Percentiles rank a stretch among this genome's conserved stretches.
Evolutionary conservation across 768 basidiomycete genomes (phyloP).

Genomic region (Kwoniella botswanensis): DNA sequence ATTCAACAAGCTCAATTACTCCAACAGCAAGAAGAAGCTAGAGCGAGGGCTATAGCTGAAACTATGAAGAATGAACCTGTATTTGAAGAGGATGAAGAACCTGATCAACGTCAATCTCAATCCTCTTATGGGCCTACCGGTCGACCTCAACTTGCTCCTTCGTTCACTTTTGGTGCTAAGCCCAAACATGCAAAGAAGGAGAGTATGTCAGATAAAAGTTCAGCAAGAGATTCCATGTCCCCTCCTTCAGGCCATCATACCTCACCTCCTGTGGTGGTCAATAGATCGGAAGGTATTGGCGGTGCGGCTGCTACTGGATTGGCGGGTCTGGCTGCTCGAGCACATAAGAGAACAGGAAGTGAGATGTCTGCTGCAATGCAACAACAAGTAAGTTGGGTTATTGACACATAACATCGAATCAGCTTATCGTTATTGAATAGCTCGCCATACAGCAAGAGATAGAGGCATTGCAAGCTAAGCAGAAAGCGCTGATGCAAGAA

Average conservation of each 20-base stretch:
- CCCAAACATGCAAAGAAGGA: slow-evolving; percentile 58
- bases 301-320: slow-evolving; percentile 55
- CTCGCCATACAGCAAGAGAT: slow-evolving; percentile 57
- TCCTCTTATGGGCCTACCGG: slow-evolving; percentile 63
- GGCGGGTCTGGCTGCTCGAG: slow-evolving; percentile 56
- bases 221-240: slow-evolving; percentile 20
- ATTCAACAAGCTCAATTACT: slow-evolving; percentile 41
- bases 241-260: slow-evolving; percentile 23
- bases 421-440: slow-evolving; percentile 28
- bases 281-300: slow-evolving; percentile 46
- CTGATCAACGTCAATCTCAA: slow-evolving; percentile 40
- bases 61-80: slow-evolving; percentile 42
- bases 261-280: slow-evolving; percentile 30
- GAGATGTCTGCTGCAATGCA: slow-evolving; percentile 78
- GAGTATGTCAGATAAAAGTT: slow-evolving; percentile 31
- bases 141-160: slow-evolving; percentile 86
- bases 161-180: slow-evolving; percentile 81
- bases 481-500: slow-evolving; percentile 55
- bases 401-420: neutral
- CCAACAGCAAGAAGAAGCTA: slow-evolving; percentile 29
- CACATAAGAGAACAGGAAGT: slow-evolving; percentile 61
- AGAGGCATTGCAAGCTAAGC: slow-evolving; percentile 57
- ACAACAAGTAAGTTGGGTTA: slow-evolving; percentile 71
- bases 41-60: slow-evolving; percentile 27
- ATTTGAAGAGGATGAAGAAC: slow-evolving; percentile 49